These are phyloP conservation scores for Tephrocybe sp. DNA, from an alignment of 768 basidiomycete species.

Conservation along the genomic window DNA sequence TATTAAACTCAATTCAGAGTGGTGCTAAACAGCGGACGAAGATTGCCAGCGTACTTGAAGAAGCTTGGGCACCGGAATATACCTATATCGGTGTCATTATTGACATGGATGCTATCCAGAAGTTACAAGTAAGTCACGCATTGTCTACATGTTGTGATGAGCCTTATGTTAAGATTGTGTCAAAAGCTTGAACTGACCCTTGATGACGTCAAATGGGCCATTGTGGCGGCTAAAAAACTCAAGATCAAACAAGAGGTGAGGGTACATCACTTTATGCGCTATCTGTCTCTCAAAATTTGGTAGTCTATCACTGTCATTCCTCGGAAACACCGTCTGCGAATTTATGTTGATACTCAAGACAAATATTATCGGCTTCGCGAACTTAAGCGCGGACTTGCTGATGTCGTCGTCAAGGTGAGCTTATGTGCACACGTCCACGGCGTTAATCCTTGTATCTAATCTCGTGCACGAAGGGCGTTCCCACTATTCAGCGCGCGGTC, in stretches of 20 bases:
- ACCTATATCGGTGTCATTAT: conserved; percentile 93
- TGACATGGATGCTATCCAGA: conserved; percentile 83
- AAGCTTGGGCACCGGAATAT: conserved; percentile 92
- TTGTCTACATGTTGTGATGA: background rate
- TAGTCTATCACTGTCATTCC: conserved; percentile 79
- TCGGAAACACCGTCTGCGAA: conserved; percentile 70
- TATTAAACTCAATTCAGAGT: background rate
- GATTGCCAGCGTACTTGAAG: conserved; percentile 92
- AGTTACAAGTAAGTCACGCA: conserved; percentile 66
- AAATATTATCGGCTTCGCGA: conserved; percentile 85
- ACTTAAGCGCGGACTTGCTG: conserved; percentile 79
- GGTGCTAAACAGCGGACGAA: conserved; percentile 28
- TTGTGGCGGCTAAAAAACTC: conserved; percentile 82
- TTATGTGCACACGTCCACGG: background rate
- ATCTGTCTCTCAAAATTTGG: conserved; percentile 7
- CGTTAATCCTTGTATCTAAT: background rate
- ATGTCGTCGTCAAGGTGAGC: conserved; percentile 88
- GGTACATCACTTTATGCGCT: background rate
- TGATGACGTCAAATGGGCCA: conserved; percentile 92
- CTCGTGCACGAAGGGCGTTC: conserved; percentile 61
- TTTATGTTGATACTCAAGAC: conserved; percentile 76
- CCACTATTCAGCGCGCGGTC: conserved; percentile 86
- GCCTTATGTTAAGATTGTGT: background rate
- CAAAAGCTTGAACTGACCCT: conserved; percentile 85
- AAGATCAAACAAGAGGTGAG: conserved; percentile 87